A percentile compares a stretch with the other conserved stretches of the same genome.
Conservation (phyloP, 1,284 basidiomycete genomes). For the Xerocomus minutiporus region DNA sequence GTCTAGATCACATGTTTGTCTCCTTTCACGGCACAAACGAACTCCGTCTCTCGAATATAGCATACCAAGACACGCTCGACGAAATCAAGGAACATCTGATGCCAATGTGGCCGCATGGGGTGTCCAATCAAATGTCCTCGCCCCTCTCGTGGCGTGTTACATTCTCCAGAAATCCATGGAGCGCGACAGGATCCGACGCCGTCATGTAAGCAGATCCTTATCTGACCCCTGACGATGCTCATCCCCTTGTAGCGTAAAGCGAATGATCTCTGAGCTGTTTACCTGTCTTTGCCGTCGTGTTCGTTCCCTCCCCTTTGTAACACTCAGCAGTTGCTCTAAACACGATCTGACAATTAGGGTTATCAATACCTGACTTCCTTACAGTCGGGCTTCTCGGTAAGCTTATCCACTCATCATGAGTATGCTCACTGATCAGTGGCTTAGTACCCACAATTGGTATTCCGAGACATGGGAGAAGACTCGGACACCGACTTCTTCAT, state of each 20-base stretch:
- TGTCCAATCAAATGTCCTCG: conserved; percentile 29
- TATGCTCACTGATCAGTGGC: conserved; percentile 3
- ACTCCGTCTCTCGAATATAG: conserved; percentile 40
- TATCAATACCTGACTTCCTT: conserved; percentile 58
- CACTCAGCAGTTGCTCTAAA: conserved; percentile 11
- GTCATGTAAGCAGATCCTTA: conserved; percentile 35
- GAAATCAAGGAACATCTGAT: conserved; percentile 41
- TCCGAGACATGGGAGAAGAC: conserved; percentile 46
- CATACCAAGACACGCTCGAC: conserved; percentile 35
- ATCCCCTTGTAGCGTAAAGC: conserved; percentile 36
- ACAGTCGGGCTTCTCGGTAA: conserved; percentile 49
- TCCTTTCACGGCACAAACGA: conserved; percentile 45
- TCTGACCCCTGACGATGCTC: neutral
- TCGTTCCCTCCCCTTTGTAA: conserved; percentile 10
- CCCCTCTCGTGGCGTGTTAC: conserved; percentile 38
- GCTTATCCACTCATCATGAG: conserved; percentile 17
- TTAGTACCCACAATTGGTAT: conserved; percentile 59
- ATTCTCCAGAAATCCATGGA: conserved; percentile 46
- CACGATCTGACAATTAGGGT: conserved; percentile 32
- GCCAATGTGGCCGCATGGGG: conserved; percentile 46
- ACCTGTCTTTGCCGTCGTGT: conserved; percentile 39
- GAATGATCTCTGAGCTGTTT: conserved; percentile 42
- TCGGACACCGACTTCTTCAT: conserved; percentile 53
- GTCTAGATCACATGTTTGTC: conserved; percentile 53
- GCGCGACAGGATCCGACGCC: conserved; percentile 36